Conservation (phyloP, 2,329 filamentous ascomycete species). For the Fonsecaea pugnacius region DNA sequence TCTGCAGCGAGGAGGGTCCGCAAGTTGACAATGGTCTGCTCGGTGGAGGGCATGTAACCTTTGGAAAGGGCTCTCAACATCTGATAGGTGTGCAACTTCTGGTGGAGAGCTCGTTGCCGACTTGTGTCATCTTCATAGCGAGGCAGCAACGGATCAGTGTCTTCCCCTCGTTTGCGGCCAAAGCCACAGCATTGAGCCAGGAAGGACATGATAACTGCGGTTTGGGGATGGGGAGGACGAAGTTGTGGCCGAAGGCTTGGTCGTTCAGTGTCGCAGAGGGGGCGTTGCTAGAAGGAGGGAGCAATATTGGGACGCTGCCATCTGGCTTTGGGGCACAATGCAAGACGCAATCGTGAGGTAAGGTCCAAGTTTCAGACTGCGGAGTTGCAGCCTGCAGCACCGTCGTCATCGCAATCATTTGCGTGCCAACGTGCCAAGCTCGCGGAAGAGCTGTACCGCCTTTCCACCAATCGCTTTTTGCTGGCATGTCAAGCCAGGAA, state of each 20-base stretch:
- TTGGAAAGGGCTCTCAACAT: slow-evolving; percentile 80
- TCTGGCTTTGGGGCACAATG: background rate
- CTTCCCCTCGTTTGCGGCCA: slow-evolving; percentile 57
- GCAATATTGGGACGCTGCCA: background rate
- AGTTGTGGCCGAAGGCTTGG: background rate
- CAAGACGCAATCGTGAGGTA: background rate
- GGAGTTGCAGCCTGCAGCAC: slow-evolving; percentile 8
- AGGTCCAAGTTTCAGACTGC: slow-evolving; percentile 3
- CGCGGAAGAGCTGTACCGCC: background rate
- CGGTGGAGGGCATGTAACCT: slow-evolving; percentile 90
- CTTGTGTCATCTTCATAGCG: slow-evolving; percentile 81
- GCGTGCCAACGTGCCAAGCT: background rate
- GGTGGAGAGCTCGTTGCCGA: slow-evolving; percentile 75
- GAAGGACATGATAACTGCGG: slow-evolving; percentile 30
- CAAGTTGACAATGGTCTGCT: slow-evolving; percentile 79
- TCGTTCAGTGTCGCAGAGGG: background rate
- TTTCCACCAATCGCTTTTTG: background rate
- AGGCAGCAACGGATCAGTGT: slow-evolving; percentile 79
- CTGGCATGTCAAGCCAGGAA: background rate
- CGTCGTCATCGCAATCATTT: background rate
- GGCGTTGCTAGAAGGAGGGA: background rate
- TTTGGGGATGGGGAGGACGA: background rate
- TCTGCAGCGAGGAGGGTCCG: slow-evolving; percentile 78
- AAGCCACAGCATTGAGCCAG: slow-evolving; percentile 71
- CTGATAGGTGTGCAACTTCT: slow-evolving; percentile 87